Evolutionary conservation across 345 rosid genomes (phyloP), one percentile per base, ranked within the genome.

Genomic region (Camelina hispida): DNA sequence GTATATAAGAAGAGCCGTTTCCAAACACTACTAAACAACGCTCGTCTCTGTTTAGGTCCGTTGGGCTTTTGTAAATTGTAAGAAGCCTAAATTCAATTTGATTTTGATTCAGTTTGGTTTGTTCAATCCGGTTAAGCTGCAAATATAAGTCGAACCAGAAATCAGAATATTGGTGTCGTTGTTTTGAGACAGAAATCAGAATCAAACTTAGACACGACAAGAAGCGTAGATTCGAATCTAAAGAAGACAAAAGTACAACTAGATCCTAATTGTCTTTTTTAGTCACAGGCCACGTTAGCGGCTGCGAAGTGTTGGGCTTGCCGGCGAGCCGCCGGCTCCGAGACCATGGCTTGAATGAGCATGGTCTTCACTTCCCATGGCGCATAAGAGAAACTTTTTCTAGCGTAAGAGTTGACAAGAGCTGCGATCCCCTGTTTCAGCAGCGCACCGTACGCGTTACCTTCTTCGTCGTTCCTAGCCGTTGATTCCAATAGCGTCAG

Each of bases 281-380:
- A 87, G 75, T 75, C 77, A 61, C 98, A 93, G 58, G 85, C 93
- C n/a, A 84, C 70, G 67, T 93, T 93, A 44, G 95, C 97, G 14
- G 68, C 37, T 28, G 82, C 79, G 75, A 93, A 91, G 28, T 47
- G 65, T 20, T 48, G 52, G 47, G 96, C 91, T 58, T 82, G 88
- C 14, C 64, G 75, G 52, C 82, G 82, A 1, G 97, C 98, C 3
- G 90, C 89, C 32, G 79, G 63, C 78, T 85, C 80, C 5, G 98
- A 88, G 15, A 88, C 85, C 81, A 89, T 54, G 1, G 89, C 90
- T 56, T 89, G 84, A 5, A 93, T 84, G 42, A 88, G 30, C 81
- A 91, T 52, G 1, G 89, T 89, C 90, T 93, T 93, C 15, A 93
- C 98, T 60, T 93, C 85, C 98, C 98, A 93, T 0, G 94, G 82